Evolutionary conservation across 1,284 basidiomycete species (phyloP).

Genomic region (Peniophora sp.): DNA sequence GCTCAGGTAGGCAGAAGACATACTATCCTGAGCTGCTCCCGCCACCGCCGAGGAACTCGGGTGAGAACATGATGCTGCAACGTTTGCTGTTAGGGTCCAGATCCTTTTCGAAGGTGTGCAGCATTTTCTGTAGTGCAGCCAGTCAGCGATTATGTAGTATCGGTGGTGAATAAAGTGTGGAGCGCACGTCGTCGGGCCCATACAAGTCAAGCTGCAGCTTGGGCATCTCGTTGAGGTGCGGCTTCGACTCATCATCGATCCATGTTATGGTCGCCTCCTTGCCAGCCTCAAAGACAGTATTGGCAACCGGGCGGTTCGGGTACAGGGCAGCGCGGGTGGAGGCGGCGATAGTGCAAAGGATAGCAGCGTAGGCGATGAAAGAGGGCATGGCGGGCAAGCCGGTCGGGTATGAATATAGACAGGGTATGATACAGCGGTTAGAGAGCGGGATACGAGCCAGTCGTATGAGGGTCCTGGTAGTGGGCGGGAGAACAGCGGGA

Average conservation of each 20-base stretch:
- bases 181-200: conserved; percentile 29
- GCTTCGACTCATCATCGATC: conserved; percentile 35
- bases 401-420: background rate
- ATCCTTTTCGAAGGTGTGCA: conserved; percentile 24
- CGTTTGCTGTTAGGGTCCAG: conserved; percentile 23
- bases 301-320: conserved; percentile 38
- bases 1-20: conserved; percentile 6
- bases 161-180: background rate
- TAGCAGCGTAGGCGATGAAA: background rate
- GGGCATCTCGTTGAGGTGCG: conserved; percentile 31
- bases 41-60: conserved; percentile 12
- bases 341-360: conserved; percentile 4
- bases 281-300: conserved; percentile 34
- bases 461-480: background rate
- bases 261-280: conserved; percentile 31
- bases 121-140: conserved; percentile 17
- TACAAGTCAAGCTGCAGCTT: conserved; percentile 34
- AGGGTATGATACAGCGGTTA: background rate
- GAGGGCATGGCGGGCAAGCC: background rate
- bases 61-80: conserved; percentile 20
- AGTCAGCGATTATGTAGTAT: background rate
- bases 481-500: background rate
- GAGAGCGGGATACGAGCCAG: background rate
- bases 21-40: conserved; percentile 24
- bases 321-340: conserved; percentile 27